A percentile compares a stretch with the other conserved stretches of the same genome.
phyloP scores from a whole-genome alignment of 441 rosid species.

The Aleurites moluccanus region DNA sequence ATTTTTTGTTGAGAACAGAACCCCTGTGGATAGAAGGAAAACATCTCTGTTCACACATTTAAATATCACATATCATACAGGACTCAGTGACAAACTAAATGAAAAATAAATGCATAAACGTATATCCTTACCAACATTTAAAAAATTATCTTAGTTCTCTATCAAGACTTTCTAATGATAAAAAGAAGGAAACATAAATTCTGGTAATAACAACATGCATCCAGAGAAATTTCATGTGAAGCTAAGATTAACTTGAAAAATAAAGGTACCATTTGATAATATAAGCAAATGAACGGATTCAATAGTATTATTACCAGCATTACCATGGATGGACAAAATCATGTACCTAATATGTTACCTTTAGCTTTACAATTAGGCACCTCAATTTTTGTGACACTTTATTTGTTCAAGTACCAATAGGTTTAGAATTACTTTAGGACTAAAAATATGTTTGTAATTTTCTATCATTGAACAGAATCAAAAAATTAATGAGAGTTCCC shows the following conservation, averaged over 20 bases:
- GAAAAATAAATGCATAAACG: neutral
- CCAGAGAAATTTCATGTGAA: neutral
- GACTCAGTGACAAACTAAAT: neutral
- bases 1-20: slow-evolving; percentile 72
- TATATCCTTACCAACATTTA: neutral
- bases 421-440: neutral
- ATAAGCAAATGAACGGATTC: neutral
- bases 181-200: neutral
- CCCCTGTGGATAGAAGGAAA: slow-evolving; percentile 44
- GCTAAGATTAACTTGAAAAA: neutral
- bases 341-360: neutral
- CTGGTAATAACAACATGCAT: neutral
- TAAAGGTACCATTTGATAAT: neutral
- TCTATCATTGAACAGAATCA: neutral
- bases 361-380: neutral
- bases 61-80: neutral
- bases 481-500: neutral
- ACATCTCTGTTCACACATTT: slow-evolving; percentile 8
- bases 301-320: no score
- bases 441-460: neutral
- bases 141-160: neutral
- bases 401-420: neutral
- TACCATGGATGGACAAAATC: neutral
- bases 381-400: neutral
- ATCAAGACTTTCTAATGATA: slow-evolving; percentile 1